Conservation (phyloP, 208 protist genomes). For the Giardia muris region DNA sequence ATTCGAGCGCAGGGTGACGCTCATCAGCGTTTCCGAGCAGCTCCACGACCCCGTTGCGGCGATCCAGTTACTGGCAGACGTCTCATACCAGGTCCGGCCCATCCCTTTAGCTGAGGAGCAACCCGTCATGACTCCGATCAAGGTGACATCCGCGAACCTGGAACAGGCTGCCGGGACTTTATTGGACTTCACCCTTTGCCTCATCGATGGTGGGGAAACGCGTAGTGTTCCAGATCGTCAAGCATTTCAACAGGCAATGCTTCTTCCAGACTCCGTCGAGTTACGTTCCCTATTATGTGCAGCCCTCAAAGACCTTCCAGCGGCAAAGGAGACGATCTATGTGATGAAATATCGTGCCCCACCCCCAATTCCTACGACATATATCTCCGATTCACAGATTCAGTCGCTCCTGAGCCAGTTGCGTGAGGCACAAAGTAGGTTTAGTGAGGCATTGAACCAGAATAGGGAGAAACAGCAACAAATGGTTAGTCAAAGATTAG, state of each 20-base stretch:
- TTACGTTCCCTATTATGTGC: background rate
- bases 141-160: background rate
- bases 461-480: background rate
- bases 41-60: background rate
- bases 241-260: background rate
- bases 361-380: background rate
- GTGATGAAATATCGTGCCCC: background rate
- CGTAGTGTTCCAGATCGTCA: background rate
- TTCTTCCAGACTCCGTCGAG: background rate
- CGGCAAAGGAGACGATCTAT: background rate
- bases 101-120: background rate
- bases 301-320: background rate
- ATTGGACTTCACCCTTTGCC: background rate
- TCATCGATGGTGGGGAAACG: background rate
- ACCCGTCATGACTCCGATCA: background rate
- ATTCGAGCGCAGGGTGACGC: background rate
- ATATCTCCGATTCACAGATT: background rate
- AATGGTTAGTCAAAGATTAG: background rate
- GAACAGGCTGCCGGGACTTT: background rate
- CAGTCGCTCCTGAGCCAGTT: background rate
- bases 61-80: background rate
- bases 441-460: background rate
- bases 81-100: background rate
- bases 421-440: conserved; percentile 8
- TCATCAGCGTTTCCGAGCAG: conserved; percentile 6